These are phyloP conservation scores for Ustilago crameri DNA, from an alignment of 1,284 basidiomycete species.

Conservation along the genomic window DNA sequence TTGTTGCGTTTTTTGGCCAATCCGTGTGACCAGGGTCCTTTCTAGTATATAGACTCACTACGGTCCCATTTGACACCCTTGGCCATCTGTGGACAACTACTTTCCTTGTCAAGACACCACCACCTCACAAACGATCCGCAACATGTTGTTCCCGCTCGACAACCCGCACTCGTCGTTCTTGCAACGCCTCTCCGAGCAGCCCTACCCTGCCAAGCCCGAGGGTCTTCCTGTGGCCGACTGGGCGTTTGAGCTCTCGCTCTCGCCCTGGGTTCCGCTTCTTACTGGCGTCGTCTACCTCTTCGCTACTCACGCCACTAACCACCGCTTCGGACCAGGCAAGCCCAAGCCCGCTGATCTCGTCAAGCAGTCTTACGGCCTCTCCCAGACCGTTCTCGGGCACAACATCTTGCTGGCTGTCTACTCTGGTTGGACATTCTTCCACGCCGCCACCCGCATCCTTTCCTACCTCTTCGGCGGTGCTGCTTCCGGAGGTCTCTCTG, in stretches of 20 bases:
- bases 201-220: conserved; percentile 50
- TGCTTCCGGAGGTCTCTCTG: conserved; percentile 36
- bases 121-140: background rate
- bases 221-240: conserved; percentile 46
- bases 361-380: conserved; percentile 44
- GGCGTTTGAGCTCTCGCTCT: conserved; percentile 49
- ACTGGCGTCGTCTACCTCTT: conserved; percentile 48
- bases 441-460: conserved; percentile 37
- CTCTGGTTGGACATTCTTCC: conserved; percentile 59
- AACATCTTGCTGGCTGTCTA: conserved; percentile 66
- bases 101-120: background rate
- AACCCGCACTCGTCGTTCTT: conserved; percentile 38
- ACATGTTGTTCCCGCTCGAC: conserved; percentile 48
- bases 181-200: conserved; percentile 34
- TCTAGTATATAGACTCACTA: too few relatives aligned
- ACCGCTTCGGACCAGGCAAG: conserved; percentile 45
- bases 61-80: background rate
- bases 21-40: background rate
- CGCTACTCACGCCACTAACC: conserved; percentile 47
- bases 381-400: conserved; percentile 60
- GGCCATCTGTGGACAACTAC: background rate
- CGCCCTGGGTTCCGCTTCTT: conserved; percentile 35
- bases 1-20: background rate
- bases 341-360: conserved; percentile 49
- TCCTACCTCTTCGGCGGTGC: conserved; percentile 38